Conservation (phyloP, 371 early-diverging fungal species). For the Circinella minor region DNA sequence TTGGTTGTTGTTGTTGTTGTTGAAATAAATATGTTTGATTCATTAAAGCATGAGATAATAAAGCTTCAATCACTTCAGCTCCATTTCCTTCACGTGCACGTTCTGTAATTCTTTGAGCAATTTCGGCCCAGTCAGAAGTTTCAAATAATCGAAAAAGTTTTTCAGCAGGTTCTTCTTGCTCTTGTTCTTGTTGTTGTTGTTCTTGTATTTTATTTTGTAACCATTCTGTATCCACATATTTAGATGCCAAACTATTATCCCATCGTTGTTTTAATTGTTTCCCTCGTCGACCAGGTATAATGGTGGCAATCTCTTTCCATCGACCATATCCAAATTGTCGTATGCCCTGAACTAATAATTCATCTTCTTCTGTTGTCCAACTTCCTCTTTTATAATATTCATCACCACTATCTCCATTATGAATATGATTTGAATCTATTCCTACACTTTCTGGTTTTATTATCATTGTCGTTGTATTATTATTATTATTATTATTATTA, state of each 20-base stretch:
- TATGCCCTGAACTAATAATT: conserved; percentile 43
- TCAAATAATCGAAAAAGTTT: conserved; percentile 33
- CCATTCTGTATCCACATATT: conserved; percentile 50
- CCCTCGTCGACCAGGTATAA: conserved; percentile 46
- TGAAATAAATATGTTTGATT: conserved; percentile 9
- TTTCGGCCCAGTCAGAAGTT: conserved; percentile 27
- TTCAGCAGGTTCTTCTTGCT: conserved; percentile 11
- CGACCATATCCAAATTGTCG: conserved; percentile 49
- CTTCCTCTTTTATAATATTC: conserved; percentile 24
- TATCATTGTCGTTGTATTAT: conserved; percentile 25
- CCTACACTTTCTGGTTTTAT: conserved; percentile 25
- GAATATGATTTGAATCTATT: conserved; percentile 7
- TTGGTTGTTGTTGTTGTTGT: conserved; percentile 5
- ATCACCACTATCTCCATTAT: conserved; percentile 33
- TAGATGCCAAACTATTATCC: conserved; percentile 49
- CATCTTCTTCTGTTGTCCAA: conserved; percentile 54
- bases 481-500: too few relatives aligned
- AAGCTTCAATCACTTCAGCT: conserved; percentile 36
- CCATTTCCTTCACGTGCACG: conserved; percentile 38
- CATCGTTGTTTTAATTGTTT: conserved; percentile 54
- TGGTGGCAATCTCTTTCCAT: conserved; percentile 50
- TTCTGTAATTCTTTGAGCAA: conserved; percentile 46
- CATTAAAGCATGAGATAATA: conserved; percentile 40
- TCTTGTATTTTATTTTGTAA: conserved; percentile 35
- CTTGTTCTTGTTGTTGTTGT: conserved; percentile 9